Evolutionary conservation across 768 basidiomycete genomes (phyloP), one percentile per base, ranked within the genome.

Genomic region (Russula dissimulans): DNA sequence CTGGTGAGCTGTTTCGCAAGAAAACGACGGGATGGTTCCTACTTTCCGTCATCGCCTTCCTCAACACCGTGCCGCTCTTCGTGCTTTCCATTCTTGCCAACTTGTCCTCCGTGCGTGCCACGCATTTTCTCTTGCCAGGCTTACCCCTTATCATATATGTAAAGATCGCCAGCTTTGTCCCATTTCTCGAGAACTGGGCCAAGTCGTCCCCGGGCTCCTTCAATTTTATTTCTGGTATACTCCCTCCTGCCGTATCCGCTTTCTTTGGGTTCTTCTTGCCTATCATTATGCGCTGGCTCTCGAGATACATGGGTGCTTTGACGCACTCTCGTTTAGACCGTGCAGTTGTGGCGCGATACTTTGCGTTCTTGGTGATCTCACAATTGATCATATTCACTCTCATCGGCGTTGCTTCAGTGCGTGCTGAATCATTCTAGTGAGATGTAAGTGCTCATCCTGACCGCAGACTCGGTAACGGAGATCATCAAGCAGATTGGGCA

Each of bases 381-480:
- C 94, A 97, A 70, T 75, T 99, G 67, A 78, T 99, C 63, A 85
- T 98, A 73, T 99, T 98, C 78, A 95, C 91, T 15, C 73, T 95
- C 59, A 85, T 97, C 62, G 90, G 91, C 66, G 94, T 95, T 50
- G 78, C 58, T 94, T 93, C 76, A 85, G 89, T 90, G 59, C 66
- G 86, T 77, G 2, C 12, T 46, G 26, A 56, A 26, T 29, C 3
- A 41, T 51, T n/a, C 31, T 6, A 48, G 50, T 9, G 31, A 46
- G 56, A n/a, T 59, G 39, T 45, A 39, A 15, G 31, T 47, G 43
- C 53, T 59, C 32, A 56, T 45, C 66, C 12, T 53, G 7, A 45
- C 57, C 54, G 6, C 56, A 74, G 71, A 70, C 63, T 69, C 70
- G 4, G 69, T 73, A 41, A 68, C 75, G 60, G 66, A 79, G 50